phyloP scores from a whole-genome alignment of 2,329 filamentous ascomycete species.

The Ceratocystis eucalypticola region DNA sequence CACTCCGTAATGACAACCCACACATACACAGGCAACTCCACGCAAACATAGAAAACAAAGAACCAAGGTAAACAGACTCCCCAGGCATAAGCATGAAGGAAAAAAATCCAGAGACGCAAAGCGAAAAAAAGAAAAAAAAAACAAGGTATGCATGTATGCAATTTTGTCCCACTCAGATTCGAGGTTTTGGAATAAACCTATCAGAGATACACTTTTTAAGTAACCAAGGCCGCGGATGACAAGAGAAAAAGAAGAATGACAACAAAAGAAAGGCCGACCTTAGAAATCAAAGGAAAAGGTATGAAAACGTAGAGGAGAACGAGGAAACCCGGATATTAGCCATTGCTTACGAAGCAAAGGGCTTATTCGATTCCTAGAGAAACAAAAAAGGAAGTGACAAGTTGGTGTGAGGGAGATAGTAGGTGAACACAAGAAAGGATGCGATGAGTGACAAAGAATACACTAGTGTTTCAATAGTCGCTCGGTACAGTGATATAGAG shows the following conservation, averaged over 20 bases:
- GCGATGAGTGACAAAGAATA: neutral
- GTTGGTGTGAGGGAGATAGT: neutral
- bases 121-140: conserved; percentile 5
- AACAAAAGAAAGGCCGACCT: neutral
- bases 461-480: neutral
- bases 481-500: neutral
- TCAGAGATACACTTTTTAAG: neutral
- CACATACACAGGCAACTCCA: conserved; percentile 10
- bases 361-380: neutral
- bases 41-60: neutral
- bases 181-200: neutral
- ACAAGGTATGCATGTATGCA: neutral
- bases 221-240: neutral
- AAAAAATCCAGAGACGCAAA: neutral
- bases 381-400: neutral
- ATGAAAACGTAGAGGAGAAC: neutral
- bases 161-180: neutral
- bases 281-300: neutral
- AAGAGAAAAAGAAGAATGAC: neutral
- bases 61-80: conserved; percentile 3
- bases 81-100: neutral
- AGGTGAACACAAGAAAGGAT: neutral
- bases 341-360: neutral
- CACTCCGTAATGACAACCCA: neutral
- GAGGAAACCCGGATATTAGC: neutral